Conservation (phyloP, 1,284 basidiomycete species). For the Irpex rosettiformis region DNA sequence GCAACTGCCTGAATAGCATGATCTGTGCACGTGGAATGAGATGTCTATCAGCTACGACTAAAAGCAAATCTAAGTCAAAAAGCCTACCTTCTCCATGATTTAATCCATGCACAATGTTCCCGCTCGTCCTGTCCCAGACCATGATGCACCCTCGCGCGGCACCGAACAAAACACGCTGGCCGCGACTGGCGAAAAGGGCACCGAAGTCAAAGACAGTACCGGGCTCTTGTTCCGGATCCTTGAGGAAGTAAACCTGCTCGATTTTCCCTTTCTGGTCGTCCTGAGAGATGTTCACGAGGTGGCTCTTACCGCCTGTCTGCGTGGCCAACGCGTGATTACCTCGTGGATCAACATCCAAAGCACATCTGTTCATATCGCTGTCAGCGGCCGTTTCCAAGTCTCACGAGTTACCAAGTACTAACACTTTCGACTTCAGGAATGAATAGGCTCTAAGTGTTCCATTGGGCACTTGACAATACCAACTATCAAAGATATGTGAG, state of each 20-base stretch:
- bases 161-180: constrained; percentile 53
- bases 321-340: constrained; percentile 49
- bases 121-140: constrained; percentile 56
- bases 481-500: constrained; percentile 33
- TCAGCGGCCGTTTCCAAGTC: background rate
- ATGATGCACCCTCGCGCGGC: constrained; percentile 46
- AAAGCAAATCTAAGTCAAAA: background rate
- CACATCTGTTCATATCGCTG: constrained; percentile 34
- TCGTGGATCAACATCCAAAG: constrained; percentile 45
- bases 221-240: constrained; percentile 31
- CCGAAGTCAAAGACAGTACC: constrained; percentile 37
- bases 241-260: constrained; percentile 47
- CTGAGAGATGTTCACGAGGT: constrained; percentile 45
- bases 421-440: constrained; percentile 57
- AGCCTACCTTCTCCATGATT: constrained; percentile 51
- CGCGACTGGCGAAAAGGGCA: constrained; percentile 47
- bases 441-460: constrained; percentile 54
- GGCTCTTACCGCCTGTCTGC: constrained; percentile 44
- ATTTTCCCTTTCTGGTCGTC: constrained; percentile 45
- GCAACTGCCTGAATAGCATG: constrained; percentile 51
- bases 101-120: constrained; percentile 49
- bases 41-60: background rate
- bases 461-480: constrained; percentile 62
- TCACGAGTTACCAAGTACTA: constrained; percentile 5
- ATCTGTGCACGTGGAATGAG: constrained; percentile 31